Conservation (phyloP, 1,284 basidiomycete species). For the Cryptococcus wingfieldii region DNA sequence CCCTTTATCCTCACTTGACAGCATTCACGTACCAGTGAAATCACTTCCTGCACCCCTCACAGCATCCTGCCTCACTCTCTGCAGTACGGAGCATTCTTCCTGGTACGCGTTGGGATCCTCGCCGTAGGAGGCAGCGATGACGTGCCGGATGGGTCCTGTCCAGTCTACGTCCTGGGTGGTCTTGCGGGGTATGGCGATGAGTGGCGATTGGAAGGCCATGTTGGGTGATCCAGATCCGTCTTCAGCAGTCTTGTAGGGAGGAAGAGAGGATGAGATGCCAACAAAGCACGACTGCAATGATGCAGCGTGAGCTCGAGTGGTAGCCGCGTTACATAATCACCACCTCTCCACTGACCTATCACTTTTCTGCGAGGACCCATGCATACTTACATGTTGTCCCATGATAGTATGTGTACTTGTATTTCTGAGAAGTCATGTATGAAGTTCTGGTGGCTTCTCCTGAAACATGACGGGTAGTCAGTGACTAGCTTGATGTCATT, state of each 20-base stretch:
- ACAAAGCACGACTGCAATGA: neutral
- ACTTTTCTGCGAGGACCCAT: too few species aligned
- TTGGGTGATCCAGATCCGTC: neutral
- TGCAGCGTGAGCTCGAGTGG: too few species aligned
- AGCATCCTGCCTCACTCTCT: slow-evolving; percentile 90
- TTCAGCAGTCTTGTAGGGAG: neutral
- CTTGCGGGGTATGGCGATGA: slow-evolving; percentile 55
- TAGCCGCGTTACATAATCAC: too few species aligned
- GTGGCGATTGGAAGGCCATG: slow-evolving; percentile 49
- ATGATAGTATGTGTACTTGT: too few species aligned
- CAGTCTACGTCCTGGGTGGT: slow-evolving; percentile 69
- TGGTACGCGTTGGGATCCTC: slow-evolving; percentile 85
- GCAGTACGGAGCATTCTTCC: slow-evolving; percentile 75
- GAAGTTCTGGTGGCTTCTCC: too few species aligned
- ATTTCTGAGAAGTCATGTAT: too few species aligned
- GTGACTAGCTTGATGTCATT: too few species aligned
- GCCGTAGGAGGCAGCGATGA: slow-evolving; percentile 89
- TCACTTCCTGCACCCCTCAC: slow-evolving; percentile 92
- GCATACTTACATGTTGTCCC: too few species aligned
- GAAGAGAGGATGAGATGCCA: neutral
- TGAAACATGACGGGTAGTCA: too few species aligned
- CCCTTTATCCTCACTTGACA: neutral
- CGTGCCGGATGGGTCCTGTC: slow-evolving; percentile 75
- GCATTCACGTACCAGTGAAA: slow-evolving; percentile 64
- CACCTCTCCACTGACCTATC: too few species aligned